Evolutionary conservation across 2,329 filamentous ascomycete species (phyloP), one percentile per base, ranked within the genome.

Genomic region (Paracoccidioides lutzii): DNA sequence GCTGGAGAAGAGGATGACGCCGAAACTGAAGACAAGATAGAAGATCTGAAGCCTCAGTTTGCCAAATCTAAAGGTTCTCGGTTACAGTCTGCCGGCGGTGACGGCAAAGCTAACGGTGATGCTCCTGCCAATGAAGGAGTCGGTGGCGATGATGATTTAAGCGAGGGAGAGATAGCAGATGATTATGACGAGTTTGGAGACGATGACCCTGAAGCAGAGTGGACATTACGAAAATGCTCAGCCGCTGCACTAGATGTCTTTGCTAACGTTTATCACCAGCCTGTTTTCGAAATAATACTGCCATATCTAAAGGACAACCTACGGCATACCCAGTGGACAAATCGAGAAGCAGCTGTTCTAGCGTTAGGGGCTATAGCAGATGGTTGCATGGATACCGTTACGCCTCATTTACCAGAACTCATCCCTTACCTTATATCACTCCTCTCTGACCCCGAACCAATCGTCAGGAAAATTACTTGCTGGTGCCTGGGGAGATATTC

Each of bases 401-500:
- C 85, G 49, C 93, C 90, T 53, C 90, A 97, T 70, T 80, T 98
- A 35, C 90, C 89, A 2, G 86, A 95, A 67, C 78, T 98, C 43
- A 83, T 97, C 2, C 87, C 89, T 1, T 98, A 95, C 68, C 80
- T 98, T 50, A 86, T 97, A 62, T 85, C 86, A 6, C 80, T 96
- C 0, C 78, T 98, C 40, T 81, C 86, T 56, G 93, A 98, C 66
- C 67, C 80, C 1, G 90, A 96, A 70, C 89, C 93, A 12, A 86
- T 97, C 12, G 91, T 98, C 41, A 81, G 93, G 59, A 89, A 95
- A 67, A 98, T 98, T 62, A 97, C 91, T 30, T 98, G 93, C 72
- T 98, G 93, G 93, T 94, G 93, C 5, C 80, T 98, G 28, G 90
- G 90, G 15, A 82, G 93, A 48, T 98, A 96, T 71, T 95, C 93